Evolutionary conservation across 2,329 filamentous ascomycete genomes (phyloP).

Genomic region (Neodidymelliopsis sp.): DNA sequence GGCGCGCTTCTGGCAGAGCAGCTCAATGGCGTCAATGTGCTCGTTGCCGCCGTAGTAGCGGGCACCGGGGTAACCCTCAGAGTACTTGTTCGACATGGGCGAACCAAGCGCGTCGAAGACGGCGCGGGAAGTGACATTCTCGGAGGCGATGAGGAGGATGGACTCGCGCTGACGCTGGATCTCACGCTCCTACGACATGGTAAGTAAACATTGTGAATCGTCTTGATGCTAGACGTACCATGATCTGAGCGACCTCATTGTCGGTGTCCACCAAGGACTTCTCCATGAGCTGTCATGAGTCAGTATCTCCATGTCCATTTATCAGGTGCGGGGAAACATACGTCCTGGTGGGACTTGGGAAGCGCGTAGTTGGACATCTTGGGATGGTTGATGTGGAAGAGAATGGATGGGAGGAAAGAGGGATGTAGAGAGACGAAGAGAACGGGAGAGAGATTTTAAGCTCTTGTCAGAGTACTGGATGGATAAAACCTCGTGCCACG

Average conservation of each 20-base stretch:
- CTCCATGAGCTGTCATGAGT: slow-evolving; percentile 82
- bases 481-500: slow-evolving; percentile 20
- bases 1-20: slow-evolving; percentile 88
- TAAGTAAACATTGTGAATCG: slow-evolving; percentile 13
- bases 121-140: slow-evolving; percentile 51
- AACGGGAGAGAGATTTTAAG: slow-evolving; percentile 23
- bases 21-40: slow-evolving; percentile 90
- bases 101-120: slow-evolving; percentile 60
- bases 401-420: neutral
- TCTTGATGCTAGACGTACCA: slow-evolving; percentile 67
- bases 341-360: slow-evolving; percentile 70
- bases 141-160: slow-evolving; percentile 68
- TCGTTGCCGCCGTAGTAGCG: slow-evolving; percentile 97
- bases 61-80: slow-evolving; percentile 95
- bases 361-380: slow-evolving; percentile 65
- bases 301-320: slow-evolving; percentile 35
- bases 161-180: slow-evolving; percentile 97
- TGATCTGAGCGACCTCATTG: slow-evolving; percentile 93
- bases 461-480: slow-evolving; percentile 17
- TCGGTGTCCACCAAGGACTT: slow-evolving; percentile 91
- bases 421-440: slow-evolving; percentile 8
- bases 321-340: slow-evolving; percentile 51
- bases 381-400: slow-evolving; percentile 19
- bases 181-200: slow-evolving; percentile 75
- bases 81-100: slow-evolving; percentile 86